Evolutionary conservation across 2,329 filamentous ascomycete species (phyloP).

Genomic region (Teratosphaeriaceae sp.): DNA sequence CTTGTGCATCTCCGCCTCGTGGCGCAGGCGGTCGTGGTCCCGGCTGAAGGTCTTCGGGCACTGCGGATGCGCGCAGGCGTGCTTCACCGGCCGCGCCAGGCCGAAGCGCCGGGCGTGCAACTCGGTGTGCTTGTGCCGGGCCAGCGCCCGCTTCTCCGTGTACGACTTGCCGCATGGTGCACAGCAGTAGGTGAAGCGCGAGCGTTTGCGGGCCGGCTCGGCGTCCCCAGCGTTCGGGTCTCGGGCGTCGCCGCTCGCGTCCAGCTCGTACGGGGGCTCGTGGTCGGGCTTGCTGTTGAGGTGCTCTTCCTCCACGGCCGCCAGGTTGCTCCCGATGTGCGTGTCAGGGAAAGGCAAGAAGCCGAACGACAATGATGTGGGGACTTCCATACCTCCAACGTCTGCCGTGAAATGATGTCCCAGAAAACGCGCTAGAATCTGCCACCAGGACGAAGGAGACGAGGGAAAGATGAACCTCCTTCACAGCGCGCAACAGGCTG

Average conservation of each 20-base stretch:
- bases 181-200: slow-evolving; percentile 8
- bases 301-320: neutral
- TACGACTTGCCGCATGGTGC: slow-evolving; percentile 16
- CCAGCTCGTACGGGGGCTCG: neutral
- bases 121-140: slow-evolving; percentile 21
- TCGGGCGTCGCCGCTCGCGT: neutral
- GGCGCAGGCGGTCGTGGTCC: slow-evolving; percentile 20
- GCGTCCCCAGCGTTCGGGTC: neutral
- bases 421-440: neutral
- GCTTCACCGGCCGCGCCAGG: slow-evolving; percentile 18
- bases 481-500: neutral
- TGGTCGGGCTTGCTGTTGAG: neutral
- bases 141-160: slow-evolving; percentile 22
- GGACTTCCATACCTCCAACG: neutral
- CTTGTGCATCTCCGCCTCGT: slow-evolving; percentile 20
- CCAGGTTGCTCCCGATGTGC: neutral
- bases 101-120: slow-evolving; percentile 19
- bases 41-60: slow-evolving; percentile 20
- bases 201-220: neutral
- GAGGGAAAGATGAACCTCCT: neutral
- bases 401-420: neutral
- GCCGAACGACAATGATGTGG: neutral
- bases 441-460: neutral
- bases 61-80: slow-evolving; percentile 12
- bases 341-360: neutral